phyloP scores from a whole-genome alignment of 371 early-diverging fungal species.

The Phascolomyces articulosus region DNA sequence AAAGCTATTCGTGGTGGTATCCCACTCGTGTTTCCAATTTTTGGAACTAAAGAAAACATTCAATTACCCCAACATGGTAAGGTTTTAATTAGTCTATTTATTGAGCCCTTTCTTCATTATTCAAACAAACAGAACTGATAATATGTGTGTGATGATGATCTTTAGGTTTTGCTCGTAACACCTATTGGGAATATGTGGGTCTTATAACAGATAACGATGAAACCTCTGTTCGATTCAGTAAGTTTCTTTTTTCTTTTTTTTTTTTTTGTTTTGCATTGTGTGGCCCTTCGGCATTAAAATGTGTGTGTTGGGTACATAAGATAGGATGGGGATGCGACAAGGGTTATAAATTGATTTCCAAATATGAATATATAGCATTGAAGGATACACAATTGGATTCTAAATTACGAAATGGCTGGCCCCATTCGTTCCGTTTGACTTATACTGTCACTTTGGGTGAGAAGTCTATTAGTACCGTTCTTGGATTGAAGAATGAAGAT shows the following conservation, averaged over 20 bases:
- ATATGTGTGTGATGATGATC: too few relatives aligned
- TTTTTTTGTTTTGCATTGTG: too few relatives aligned
- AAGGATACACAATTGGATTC: constrained; percentile 62
- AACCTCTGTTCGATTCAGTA: constrained; percentile 71
- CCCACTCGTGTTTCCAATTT: constrained; percentile 85
- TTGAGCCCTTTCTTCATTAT: background rate
- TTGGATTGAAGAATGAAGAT: constrained; percentile 76
- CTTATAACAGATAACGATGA: constrained; percentile 59
- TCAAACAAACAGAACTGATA: background rate
- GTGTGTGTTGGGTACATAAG: too few relatives aligned
- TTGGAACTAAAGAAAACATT: constrained; percentile 65
- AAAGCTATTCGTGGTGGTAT: constrained; percentile 90
- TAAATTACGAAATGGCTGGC: constrained; percentile 62
- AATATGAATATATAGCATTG: constrained; percentile 38
- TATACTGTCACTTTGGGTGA: constrained; percentile 82
- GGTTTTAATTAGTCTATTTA: background rate
- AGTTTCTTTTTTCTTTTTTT: background rate
- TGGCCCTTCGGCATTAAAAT: too few relatives aligned
- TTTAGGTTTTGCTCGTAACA: constrained; percentile 86
- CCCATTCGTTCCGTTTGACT: constrained; percentile 74
- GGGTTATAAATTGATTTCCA: too few relatives aligned
- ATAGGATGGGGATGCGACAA: too few relatives aligned
- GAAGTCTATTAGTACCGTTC: constrained; percentile 66
- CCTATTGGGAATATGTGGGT: constrained; percentile 68
- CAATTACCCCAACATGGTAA: constrained; percentile 70